Conservation (phyloP, 805 yeast species). For the Martiniozyma abietophila region DNA sequence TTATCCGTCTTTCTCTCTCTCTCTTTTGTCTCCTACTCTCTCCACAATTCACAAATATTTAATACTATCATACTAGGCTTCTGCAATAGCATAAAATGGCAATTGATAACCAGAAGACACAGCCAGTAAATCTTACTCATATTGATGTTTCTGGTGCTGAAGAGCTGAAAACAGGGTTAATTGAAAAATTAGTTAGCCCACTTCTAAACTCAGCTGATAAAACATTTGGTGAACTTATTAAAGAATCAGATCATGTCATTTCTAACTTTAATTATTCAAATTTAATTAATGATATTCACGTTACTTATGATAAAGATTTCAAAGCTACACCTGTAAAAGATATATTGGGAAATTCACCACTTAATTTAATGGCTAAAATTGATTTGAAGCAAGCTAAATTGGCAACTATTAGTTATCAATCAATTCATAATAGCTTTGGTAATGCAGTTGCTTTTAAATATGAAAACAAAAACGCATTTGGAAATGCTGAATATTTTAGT, state of each 20-base stretch:
- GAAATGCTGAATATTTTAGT: constrained; percentile 57
- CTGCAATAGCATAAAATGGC: too few relatives aligned
- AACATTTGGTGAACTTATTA: constrained; percentile 35
- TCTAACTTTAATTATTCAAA: constrained; percentile 20
- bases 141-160: constrained; percentile 26
- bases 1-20: too few relatives aligned
- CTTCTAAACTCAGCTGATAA: constrained; percentile 28
- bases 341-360: constrained; percentile 5
- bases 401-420: constrained; percentile 1
- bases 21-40: too few relatives aligned
- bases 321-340: constrained; percentile 4
- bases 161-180: constrained; percentile 30
- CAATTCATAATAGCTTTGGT: constrained; percentile 6
- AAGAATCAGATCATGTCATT: constrained; percentile 14
- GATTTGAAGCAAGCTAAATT: constrained; percentile 3
- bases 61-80: too few relatives aligned
- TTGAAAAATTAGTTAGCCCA: constrained; percentile 37
- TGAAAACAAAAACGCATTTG: constrained; percentile 44
- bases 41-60: too few relatives aligned
- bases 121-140: constrained; percentile 22
- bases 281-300: constrained; percentile 20
- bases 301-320: constrained; percentile 15
- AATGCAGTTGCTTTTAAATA: constrained; percentile 26
- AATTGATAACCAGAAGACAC: too few relatives aligned
- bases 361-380: constrained; percentile 8